A percentile compares a stretch with the other conserved stretches of the same genome.
Conservation (phyloP, 2,329 filamentous ascomycete species). For the Epichloe sylvatica region DNA sequence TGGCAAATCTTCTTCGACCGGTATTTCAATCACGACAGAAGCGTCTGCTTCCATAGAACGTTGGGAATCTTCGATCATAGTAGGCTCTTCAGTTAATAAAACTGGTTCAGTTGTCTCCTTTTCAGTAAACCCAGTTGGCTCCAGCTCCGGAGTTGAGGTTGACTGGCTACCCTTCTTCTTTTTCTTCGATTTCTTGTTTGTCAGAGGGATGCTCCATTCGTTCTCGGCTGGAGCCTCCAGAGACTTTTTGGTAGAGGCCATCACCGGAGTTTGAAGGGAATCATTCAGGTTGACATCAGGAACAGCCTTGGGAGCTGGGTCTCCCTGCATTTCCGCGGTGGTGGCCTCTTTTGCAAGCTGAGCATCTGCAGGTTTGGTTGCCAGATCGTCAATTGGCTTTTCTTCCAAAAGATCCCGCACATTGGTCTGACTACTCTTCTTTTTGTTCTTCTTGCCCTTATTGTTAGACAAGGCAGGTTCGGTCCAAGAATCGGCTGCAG, state of each 20-base stretch:
- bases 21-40: background rate
- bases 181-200: conserved; percentile 16
- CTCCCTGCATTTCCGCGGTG: background rate
- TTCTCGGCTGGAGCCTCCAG: conserved; percentile 8
- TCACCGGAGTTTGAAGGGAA: background rate
- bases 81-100: conserved; percentile 3
- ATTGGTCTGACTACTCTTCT: conserved; percentile 12
- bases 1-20: background rate
- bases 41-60: background rate
- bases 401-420: conserved; percentile 7
- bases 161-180: conserved; percentile 19
- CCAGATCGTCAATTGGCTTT: background rate
- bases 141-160: background rate
- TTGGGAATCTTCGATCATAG: background rate
- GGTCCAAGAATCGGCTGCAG: conserved; percentile 1
- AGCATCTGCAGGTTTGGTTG: background rate
- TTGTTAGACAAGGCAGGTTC: conserved; percentile 12
- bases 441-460: conserved; percentile 22
- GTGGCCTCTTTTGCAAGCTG: background rate
- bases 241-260: background rate
- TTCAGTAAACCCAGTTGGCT: background rate
- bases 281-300: background rate
- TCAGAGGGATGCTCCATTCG: conserved; percentile 7
- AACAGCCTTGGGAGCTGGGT: background rate
- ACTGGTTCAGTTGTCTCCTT: background rate